phyloP scores from a whole-genome alignment of 1,284 basidiomycete species.

The Tausonia pullulans region DNA sequence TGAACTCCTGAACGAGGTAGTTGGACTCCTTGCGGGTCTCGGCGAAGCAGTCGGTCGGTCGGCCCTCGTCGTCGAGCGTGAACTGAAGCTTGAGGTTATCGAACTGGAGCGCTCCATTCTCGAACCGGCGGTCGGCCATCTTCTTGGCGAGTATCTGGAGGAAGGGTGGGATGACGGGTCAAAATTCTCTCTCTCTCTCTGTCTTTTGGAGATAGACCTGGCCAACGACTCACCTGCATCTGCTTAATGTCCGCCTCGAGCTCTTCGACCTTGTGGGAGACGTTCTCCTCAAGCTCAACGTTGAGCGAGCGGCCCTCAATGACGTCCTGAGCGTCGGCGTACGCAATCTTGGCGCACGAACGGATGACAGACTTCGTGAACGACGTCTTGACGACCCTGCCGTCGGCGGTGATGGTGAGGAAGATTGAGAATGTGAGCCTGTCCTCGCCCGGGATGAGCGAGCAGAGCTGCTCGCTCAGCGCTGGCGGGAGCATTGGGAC shows the following conservation, averaged over 20 bases:
- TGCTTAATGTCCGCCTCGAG: slow-evolving; percentile 67
- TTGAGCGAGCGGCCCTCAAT: slow-evolving; percentile 61
- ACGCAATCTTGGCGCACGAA: slow-evolving; percentile 76
- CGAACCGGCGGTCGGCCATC: slow-evolving; percentile 61
- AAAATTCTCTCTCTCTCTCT: neutral
- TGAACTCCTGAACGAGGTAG: slow-evolving; percentile 86
- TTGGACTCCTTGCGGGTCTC: slow-evolving; percentile 61
- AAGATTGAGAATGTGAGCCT: slow-evolving; percentile 79
- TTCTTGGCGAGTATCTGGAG: slow-evolving; percentile 51
- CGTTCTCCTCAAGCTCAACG: slow-evolving; percentile 44
- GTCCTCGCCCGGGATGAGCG: slow-evolving; percentile 73
- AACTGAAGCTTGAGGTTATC: slow-evolving; percentile 67
- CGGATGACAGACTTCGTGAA: slow-evolving; percentile 84
- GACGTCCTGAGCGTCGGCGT: slow-evolving; percentile 65
- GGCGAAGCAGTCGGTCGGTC: slow-evolving; percentile 66
- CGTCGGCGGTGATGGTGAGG: slow-evolving; percentile 78
- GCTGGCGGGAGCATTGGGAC: slow-evolving; percentile 93
- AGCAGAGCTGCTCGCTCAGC: slow-evolving; percentile 84
- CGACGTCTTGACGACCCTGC: slow-evolving; percentile 72
- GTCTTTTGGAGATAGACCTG: neutral
- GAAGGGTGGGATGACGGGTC: neutral
- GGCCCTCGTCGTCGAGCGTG: slow-evolving; percentile 66
- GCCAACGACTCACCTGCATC: slow-evolving; percentile 40
- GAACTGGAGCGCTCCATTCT: slow-evolving; percentile 67
- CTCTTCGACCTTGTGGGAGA: slow-evolving; percentile 40